Base-by-base conservation (phyloP, 768 basidiomycete genomes). In the Lactarius psammicola region DNA sequence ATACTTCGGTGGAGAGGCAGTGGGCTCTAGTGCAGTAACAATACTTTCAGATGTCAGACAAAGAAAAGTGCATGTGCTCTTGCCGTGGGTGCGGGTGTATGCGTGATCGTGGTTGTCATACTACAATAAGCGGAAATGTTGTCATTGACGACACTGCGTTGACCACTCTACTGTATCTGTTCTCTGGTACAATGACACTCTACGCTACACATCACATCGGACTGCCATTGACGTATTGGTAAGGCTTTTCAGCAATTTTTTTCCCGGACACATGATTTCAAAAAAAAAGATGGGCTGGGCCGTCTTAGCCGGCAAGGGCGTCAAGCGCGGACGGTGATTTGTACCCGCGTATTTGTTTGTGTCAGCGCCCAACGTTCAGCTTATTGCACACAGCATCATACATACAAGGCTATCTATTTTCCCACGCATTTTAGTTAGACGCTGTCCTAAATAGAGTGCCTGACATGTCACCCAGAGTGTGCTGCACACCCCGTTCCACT, bases 391-490 rank as follows among this genome's bases (percentile, higher is more conserved):
- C 42, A 18, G 44, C 44, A 42, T 42, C 1, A 5, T 18, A 10
- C 20, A n/a, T 10, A 46, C 13, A 49, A 26, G 44, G 44, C 10
- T n/a, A 49, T 49, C 4, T 23, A 49, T 26, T 23, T 51, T 51
- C 49, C 49, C 49, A 51, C 49, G 26, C 23, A 15, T 51, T 49
- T 51, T 51, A 23, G 23, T 46, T 49, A 49, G 46, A 51, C 49
- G 49, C 49, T 51, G 46, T 4, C 46, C 46, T 49, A 49, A 49
- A 49, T 46, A 49, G n/a, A 23, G 49, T 51, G 49, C 49, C 55
- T 56, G 33, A 33, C 55, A 20, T 18, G 28, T 56, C 55, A 31
- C 3, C 18, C 28, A 17, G 31, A 18, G 10, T 8, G 13, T 13
- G 9, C 18, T 20, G 18, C 55, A n/a, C 18, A 0, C 42, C 15